Conservation (phyloP, 768 basidiomycete species). For the Rhizopogon vinicolor region DNA sequence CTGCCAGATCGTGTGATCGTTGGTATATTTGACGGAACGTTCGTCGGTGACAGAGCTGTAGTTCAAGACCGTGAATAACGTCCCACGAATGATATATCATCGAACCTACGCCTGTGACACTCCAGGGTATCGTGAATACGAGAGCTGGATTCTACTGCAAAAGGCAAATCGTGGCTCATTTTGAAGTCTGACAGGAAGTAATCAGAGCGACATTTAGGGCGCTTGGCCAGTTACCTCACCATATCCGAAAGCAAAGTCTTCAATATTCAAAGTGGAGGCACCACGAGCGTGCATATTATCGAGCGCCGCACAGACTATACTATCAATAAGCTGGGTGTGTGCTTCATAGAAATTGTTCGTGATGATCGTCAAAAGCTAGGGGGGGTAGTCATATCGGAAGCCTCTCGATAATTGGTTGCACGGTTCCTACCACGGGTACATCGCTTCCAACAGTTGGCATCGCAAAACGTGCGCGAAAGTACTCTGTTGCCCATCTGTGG, state of each 20-base stretch:
- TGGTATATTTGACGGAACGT: conserved; percentile 4
- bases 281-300: conserved; percentile 16
- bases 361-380: conserved; percentile 23
- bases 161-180: conserved; percentile 28
- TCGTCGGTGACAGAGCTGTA: conserved; percentile 10
- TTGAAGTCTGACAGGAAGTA: conserved; percentile 14
- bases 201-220: background rate
- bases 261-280: conserved; percentile 12
- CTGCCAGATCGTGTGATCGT: conserved; percentile 19
- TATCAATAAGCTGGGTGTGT: conserved; percentile 22
- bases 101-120: conserved; percentile 11
- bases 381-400: background rate
- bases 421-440: conserved; percentile 12
- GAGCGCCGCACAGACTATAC: conserved; percentile 19
- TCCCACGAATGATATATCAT: background rate
- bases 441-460: conserved; percentile 10
- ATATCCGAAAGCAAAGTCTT: conserved; percentile 26
- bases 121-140: conserved; percentile 14
- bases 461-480: conserved; percentile 19
- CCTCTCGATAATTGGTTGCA: background rate
- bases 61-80: conserved; percentile 3
- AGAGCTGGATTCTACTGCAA: conserved; percentile 20
- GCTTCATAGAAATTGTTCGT: conserved; percentile 27
- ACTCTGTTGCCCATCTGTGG: conserved; percentile 21
- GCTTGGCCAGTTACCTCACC: conserved; percentile 11